phyloP scores from a whole-genome alignment of 106 monocot genomes.

The Ottelia alismoides region DNA sequence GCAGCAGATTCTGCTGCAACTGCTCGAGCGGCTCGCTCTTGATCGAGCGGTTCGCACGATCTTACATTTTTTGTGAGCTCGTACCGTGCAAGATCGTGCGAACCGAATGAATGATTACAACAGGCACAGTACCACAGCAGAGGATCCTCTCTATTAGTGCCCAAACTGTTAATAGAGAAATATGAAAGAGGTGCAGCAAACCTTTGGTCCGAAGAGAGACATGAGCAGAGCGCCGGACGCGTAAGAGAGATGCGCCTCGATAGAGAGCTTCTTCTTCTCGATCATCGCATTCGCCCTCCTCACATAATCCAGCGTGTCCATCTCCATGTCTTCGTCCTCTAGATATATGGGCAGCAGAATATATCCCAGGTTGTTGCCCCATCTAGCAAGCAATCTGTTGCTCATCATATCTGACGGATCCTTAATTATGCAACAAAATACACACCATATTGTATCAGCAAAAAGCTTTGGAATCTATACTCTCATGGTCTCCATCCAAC shows the following conservation, averaged over 20 bases:
- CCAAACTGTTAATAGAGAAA: background rate
- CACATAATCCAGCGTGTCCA: constrained; percentile 8
- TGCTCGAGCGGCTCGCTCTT: no score
- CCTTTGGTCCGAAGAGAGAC: constrained; percentile 13
- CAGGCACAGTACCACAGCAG: no score
- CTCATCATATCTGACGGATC: constrained; percentile 2
- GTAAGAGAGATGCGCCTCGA: constrained; percentile 20
- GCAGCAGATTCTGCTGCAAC: no score
- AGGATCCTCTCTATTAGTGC: no score
- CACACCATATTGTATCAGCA: no score
- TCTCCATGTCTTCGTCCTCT: background rate
- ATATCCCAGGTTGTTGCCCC: constrained; percentile 15
- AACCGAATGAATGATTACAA: no score
- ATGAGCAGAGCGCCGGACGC: constrained; percentile 1
- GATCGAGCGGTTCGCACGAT: no score
- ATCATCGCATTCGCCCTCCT: constrained; percentile 6
- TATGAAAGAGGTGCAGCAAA: background rate
- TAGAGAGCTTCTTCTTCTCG: constrained; percentile 14
- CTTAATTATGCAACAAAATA: no score
- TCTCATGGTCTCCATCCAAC: no score
- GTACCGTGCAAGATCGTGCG: no score
- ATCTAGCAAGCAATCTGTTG: constrained; percentile 1
- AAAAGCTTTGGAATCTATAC: no score
- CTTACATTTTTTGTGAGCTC: no score
- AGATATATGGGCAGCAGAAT: constrained; percentile 13